These are phyloP conservation scores for Fomitopsis pulvina DNA, from an alignment of 768 basidiomycete genomes.

Conservation along the genomic window DNA sequence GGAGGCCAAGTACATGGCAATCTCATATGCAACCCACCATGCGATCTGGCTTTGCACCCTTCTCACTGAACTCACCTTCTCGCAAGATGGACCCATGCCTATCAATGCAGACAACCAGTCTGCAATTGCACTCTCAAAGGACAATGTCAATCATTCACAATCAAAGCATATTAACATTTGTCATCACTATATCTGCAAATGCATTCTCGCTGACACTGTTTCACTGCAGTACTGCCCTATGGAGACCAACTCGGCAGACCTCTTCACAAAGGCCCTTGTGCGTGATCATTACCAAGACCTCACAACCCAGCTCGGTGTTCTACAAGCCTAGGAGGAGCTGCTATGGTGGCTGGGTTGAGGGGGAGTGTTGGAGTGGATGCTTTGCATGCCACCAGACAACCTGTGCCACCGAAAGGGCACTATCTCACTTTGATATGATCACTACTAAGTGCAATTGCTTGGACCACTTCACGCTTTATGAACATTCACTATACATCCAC, in stretches of 20 bases:
- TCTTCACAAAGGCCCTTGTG: conserved; percentile 31
- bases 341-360: no score
- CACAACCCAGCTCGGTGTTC: no score
- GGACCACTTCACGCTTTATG: no score
- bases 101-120: conserved; percentile 8
- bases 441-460: no score
- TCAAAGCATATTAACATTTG: conserved; percentile 27
- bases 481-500: no score
- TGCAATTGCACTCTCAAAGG: conserved; percentile 8
- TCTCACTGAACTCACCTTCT: conserved; percentile 19
- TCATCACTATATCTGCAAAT: conserved; percentile 24
- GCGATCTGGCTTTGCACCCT: conserved; percentile 25
- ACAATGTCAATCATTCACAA: no score
- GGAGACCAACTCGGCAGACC: conserved; percentile 29
- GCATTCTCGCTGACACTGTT: conserved; percentile 19
- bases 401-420: no score
- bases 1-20: conserved; percentile 33
- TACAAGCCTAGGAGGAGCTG: no score
- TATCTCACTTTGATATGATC: no score
- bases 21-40: conserved; percentile 23
- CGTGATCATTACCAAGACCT: no score
- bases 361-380: no score
- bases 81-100: background rate
- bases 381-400: no score
- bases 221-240: conserved; percentile 25